Conservation (phyloP, 2,329 filamentous ascomycete genomes). For the Penicillium sp. region DNA sequence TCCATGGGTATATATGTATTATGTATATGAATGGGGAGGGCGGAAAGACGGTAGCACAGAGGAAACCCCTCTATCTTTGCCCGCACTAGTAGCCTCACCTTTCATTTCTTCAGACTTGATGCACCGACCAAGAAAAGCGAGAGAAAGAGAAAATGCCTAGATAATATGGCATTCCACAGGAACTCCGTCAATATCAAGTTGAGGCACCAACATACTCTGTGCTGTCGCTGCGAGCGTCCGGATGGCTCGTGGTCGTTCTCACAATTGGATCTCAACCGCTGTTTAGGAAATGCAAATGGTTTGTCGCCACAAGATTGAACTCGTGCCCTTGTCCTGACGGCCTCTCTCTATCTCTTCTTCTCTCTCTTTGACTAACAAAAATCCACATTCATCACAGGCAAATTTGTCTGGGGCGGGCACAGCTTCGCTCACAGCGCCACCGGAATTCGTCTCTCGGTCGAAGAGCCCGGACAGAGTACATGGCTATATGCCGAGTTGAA, state of each 20-base stretch:
- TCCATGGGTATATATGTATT: too few species aligned
- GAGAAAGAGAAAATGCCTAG: background rate
- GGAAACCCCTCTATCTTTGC: too few species aligned
- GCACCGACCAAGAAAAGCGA: too few species aligned
- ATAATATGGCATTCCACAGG: conserved; percentile 6
- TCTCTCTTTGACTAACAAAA: too few species aligned
- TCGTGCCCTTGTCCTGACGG: too few species aligned
- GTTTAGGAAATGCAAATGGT: background rate
- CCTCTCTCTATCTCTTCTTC: too few species aligned
- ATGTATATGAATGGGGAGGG: too few species aligned
- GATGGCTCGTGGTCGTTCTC: conserved; percentile 2
- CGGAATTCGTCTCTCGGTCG: conserved; percentile 9
- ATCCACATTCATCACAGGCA: conserved; percentile 1
- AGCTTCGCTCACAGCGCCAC: conserved; percentile 9
- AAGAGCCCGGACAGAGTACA: conserved; percentile 3
- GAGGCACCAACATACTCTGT: conserved; percentile 5
- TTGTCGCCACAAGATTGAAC: background rate
- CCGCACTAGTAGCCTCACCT: too few species aligned
- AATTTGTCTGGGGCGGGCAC: conserved; percentile 11
- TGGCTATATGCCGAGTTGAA: conserved; percentile 12
- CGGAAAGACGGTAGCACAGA: too few species aligned
- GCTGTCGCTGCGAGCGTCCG: conserved; percentile 1
- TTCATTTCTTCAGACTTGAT: too few species aligned
- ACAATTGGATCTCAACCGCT: background rate
- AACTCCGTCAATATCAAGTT: conserved; percentile 8